Evolutionary conservation across 2,329 filamentous ascomycete genomes (phyloP).

Genomic region (Aspergillus glaucus): DNA sequence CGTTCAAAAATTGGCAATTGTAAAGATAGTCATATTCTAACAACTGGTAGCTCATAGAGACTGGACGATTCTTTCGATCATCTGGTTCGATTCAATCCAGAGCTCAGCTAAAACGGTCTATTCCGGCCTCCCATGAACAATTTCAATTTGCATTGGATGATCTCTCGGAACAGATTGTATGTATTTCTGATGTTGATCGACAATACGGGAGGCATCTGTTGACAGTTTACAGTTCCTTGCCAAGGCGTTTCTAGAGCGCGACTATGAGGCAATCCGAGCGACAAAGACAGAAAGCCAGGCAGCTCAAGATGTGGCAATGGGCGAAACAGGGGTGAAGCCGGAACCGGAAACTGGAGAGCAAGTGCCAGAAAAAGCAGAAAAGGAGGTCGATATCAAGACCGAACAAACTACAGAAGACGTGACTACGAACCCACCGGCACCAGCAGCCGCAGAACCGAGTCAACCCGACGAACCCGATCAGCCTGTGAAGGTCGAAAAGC

Average conservation of each 20-base stretch:
- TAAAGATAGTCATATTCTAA: slow-evolving; percentile 11
- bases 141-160: slow-evolving; percentile 36
- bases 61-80: slow-evolving; percentile 35
- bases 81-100: slow-evolving; percentile 28
- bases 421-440: neutral
- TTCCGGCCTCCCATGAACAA: slow-evolving; percentile 34
- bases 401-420: slow-evolving; percentile 11
- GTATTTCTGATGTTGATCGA: slow-evolving; percentile 7
- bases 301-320: slow-evolving; percentile 26
- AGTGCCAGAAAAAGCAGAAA: slow-evolving; percentile 13
- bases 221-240: slow-evolving; percentile 31
- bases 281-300: slow-evolving; percentile 22
- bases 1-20: slow-evolving; percentile 1
- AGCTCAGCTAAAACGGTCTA: slow-evolving; percentile 29
- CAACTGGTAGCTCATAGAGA: slow-evolving; percentile 33
- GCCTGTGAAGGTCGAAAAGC: slow-evolving; percentile 18
- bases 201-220: neutral
- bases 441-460: slow-evolving; percentile 9
- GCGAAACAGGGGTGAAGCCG: slow-evolving; percentile 13
- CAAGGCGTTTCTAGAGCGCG: slow-evolving; percentile 37
- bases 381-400: slow-evolving; percentile 11
- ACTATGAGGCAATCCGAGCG: slow-evolving; percentile 33
- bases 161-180: slow-evolving; percentile 39
- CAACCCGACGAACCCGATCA: slow-evolving; percentile 9
- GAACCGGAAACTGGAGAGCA: slow-evolving; percentile 11